Percentiles rank a stretch among this genome's conserved stretches.
Conservation (phyloP, 148 eudicot species). For the Heliamphora exappendiculata region DNA sequence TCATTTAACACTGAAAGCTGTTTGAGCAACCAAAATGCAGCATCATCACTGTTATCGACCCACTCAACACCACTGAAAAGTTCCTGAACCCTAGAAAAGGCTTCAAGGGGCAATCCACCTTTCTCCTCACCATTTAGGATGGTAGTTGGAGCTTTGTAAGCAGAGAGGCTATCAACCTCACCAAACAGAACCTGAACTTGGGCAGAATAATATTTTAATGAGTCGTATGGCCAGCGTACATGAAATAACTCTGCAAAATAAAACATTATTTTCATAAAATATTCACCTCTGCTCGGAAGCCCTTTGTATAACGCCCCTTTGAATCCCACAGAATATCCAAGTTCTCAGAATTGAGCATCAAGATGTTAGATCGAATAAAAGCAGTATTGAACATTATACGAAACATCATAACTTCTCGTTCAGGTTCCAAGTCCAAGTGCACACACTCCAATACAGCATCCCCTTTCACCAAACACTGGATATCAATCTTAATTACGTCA, state of each 20-base stretch:
- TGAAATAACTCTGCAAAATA: not conserved
- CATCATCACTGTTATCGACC: conserved; percentile 86
- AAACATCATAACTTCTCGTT: conserved; percentile 99
- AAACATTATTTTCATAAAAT: not conserved
- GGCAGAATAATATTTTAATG: conserved; percentile 13
- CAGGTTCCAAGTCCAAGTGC: conserved; percentile 85
- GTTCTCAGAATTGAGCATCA: conserved; percentile 80
- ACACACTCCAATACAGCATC: conserved; percentile 95
- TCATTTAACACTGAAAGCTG: conserved; percentile 68
- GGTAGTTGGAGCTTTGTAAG: conserved; percentile 58
- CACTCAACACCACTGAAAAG: conserved; percentile 86
- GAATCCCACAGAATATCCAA: conserved; percentile 98
- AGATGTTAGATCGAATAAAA: conserved; percentile 90
- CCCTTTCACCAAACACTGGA: conserved; percentile 96
- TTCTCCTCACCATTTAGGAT: conserved; percentile 78
- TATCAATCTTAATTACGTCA: conserved; percentile 91
- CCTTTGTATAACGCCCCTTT: conserved; percentile 87
- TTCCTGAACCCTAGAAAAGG: conserved; percentile 94
- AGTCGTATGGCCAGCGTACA: not conserved
- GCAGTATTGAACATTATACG: conserved; percentile 96
- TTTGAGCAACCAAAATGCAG: conserved; percentile 86
- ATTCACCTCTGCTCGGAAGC: conserved; percentile 89
- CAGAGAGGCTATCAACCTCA: conserved; percentile 76
- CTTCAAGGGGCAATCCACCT: conserved; percentile 98
- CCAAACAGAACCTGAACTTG: conserved; percentile 77